Evolutionary conservation across 2,329 filamentous ascomycete species (phyloP).

Genomic region (Fusarium equiseti): DNA sequence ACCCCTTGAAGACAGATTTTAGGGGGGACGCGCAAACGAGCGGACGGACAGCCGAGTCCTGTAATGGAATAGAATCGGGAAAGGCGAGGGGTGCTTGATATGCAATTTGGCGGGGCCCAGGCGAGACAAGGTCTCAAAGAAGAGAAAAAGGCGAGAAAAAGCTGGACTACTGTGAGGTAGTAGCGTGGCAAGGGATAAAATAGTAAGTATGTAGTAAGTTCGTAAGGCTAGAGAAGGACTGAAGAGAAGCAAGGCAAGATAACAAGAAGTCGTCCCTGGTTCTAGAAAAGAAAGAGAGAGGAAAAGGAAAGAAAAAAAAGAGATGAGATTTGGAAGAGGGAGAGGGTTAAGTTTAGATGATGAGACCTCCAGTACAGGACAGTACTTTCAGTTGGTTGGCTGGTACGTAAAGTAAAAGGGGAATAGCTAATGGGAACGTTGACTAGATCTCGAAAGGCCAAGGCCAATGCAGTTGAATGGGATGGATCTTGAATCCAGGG

Average conservation of each 20-base stretch:
- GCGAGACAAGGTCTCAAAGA: constrained; percentile 43
- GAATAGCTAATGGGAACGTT: constrained; percentile 26
- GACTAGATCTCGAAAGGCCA: constrained; percentile 27
- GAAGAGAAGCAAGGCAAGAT: constrained; percentile 40
- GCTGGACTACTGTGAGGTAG: constrained; percentile 21
- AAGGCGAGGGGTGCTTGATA: constrained; percentile 50
- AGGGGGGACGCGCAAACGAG: constrained; percentile 55
- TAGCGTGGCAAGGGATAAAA: constrained; percentile 37
- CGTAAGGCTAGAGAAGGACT: constrained; percentile 34
- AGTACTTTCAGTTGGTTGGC: constrained; percentile 15
- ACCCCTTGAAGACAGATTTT: constrained; percentile 50
- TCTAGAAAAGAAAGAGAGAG: constrained; percentile 35
- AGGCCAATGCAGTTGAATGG: neutral
- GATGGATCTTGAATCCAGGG: constrained; percentile 28
- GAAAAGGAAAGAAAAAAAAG: constrained; percentile 13
- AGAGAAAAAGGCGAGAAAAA: constrained; percentile 50
- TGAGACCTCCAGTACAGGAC: constrained; percentile 5
- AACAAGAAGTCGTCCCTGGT: constrained; percentile 35
- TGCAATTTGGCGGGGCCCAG: constrained; percentile 53
- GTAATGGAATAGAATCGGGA: constrained; percentile 44
- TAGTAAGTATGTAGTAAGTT: constrained; percentile 1
- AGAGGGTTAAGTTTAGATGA: constrained; percentile 29
- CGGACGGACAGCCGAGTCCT: constrained; percentile 55
- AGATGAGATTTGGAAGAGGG: neutral
- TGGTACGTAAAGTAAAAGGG: constrained; percentile 32